Conservation (phyloP, 352 stramenopile genomes). For the Peronospora destructor region DNA sequence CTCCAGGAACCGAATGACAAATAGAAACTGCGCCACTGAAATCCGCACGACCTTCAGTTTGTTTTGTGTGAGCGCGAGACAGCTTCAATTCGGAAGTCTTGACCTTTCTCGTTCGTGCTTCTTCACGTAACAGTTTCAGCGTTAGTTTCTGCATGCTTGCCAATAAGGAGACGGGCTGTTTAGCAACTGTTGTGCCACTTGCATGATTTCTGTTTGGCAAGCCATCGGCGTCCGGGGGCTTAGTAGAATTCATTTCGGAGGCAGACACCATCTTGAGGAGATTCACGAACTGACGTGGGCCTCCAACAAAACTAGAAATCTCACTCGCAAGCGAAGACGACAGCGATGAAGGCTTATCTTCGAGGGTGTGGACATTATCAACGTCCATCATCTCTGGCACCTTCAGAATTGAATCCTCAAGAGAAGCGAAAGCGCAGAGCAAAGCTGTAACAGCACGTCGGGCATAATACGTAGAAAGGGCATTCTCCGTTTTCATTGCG, state of each 20-base stretch:
- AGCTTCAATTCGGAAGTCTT: slow-evolving; percentile 14
- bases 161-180: slow-evolving; percentile 39
- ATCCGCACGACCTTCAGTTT: not conserved
- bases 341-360: slow-evolving; percentile 14
- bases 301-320: slow-evolving; percentile 51
- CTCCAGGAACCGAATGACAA: slow-evolving; percentile 1
- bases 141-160: slow-evolving; percentile 45
- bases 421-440: slow-evolving; percentile 23
- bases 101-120: slow-evolving; percentile 35
- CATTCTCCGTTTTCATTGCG: slow-evolving; percentile 68
- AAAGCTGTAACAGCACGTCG: slow-evolving; percentile 42
- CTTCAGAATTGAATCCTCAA: not conserved
- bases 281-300: slow-evolving; percentile 68
- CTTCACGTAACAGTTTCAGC: slow-evolving; percentile 50
- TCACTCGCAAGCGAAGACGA: slow-evolving; percentile 23
- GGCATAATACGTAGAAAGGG: slow-evolving; percentile 78
- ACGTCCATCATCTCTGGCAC: not conserved
- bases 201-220: not conserved
- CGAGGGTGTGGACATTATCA: slow-evolving; percentile 3
- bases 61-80: not conserved
- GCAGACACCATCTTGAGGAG: slow-evolving; percentile 77
- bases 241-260: slow-evolving; percentile 59
- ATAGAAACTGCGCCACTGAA: slow-evolving; percentile 1
- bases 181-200: slow-evolving; percentile 5
- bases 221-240: slow-evolving; percentile 11